Percentiles rank a stretch among this genome's conserved stretches.
Conservation (phyloP, 2,329 filamentous ascomycete species). For the Sphaerulina vaccinii region DNA sequence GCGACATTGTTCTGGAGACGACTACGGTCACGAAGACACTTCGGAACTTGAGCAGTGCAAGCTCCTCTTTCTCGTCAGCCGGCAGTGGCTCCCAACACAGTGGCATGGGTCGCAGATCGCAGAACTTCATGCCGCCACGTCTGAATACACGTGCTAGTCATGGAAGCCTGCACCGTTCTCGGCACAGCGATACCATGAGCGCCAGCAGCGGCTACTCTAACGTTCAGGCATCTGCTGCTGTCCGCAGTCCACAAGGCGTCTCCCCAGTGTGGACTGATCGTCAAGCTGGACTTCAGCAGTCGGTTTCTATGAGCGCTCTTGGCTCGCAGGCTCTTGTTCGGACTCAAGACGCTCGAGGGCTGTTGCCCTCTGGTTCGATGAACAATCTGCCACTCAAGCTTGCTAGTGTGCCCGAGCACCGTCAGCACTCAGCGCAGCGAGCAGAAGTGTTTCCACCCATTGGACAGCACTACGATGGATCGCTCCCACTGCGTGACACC, state of each 20-base stretch:
- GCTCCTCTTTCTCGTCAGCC: neutral
- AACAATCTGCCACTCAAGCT: constrained; percentile 8
- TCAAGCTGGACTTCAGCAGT: constrained; percentile 13
- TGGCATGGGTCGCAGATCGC: neutral
- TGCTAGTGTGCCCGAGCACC: neutral
- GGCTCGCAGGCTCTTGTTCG: neutral
- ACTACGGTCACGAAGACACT: neutral
- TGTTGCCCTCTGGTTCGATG: constrained; percentile 15
- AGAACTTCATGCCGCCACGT: neutral
- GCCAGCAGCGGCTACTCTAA: neutral
- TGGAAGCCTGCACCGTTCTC: neutral
- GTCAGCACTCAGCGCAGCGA: neutral
- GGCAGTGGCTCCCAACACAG: neutral
- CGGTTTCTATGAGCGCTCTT: constrained; percentile 13
- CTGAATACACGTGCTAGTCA: neutral
- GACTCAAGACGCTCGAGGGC: neutral
- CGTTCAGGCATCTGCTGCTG: neutral
- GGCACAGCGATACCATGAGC: neutral
- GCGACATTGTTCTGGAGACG: neutral
- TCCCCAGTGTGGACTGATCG: neutral
- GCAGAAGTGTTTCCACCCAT: neutral
- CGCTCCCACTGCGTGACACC: neutral
- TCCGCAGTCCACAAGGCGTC: constrained; percentile 1
- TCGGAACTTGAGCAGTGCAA: neutral
- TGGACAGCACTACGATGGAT: neutral